Base-by-base conservation (phyloP, 768 basidiomycete genomes). In the Suillus hirtellus region DNA sequence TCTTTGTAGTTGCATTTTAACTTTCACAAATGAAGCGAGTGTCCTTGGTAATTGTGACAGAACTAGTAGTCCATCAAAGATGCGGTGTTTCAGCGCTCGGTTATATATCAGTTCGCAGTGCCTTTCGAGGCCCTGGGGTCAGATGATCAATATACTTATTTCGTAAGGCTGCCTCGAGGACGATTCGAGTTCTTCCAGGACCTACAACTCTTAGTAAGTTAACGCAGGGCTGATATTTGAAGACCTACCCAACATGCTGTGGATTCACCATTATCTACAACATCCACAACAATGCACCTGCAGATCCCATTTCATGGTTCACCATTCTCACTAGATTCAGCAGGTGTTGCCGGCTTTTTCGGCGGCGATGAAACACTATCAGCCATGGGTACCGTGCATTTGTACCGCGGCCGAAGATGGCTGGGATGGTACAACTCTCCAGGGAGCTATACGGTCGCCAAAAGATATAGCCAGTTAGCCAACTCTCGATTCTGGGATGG, bases 361-460 rank as follows among this genome's bases (percentile, higher is more conserved):
- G 78, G 77, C 42, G 78, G 77, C 10, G 75, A 77, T 37, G 77
- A 78, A 44, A 75, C 77, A 12, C 69, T 78, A 31, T 69, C 77
- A 24, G 77, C 77, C 31, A 78, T 78, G 75, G 67, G 73, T 10
- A 71, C 73, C 38, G 71, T 78, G 2, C 77, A 77, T 59, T 46
- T 78, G 2, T 75, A 71, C 64, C 37, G 64, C 24, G 74, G 72
- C 1, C 68, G 75, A 66, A 69, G 38, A 58, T 78, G 72, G 74
- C 43, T 78, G 3, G 76, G 77, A 8, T 78, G 72, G 73, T 76
- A 78, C 59, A 78, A 78, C 50, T 75, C 76, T 8, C 77, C 78
- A 0, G 77, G 77, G 14, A 75, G 77, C 60, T 76, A 75, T 31
- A 70, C 65, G 0, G 60, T 78, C 24, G 77, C 76, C 3, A 78